Percentiles rank a stretch among this genome's conserved stretches.
Evolutionary conservation across 1,284 basidiomycete genomes (phyloP).

Genomic region (Phellinidium pouzarii): DNA sequence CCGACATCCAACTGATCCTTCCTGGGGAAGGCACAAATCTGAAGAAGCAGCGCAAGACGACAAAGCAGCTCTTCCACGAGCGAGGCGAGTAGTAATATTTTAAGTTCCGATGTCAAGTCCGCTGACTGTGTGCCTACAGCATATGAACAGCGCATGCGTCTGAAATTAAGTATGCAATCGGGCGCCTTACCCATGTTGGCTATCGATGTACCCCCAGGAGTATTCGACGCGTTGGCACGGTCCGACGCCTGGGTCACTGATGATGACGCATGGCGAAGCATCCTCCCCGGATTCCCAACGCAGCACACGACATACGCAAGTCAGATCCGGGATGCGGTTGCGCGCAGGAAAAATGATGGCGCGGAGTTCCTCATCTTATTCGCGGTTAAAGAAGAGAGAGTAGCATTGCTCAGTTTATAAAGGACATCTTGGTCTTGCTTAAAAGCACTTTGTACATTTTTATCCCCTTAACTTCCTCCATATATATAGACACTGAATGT

Average conservation of each 20-base stretch:
- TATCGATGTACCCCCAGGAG: conserved; percentile 52
- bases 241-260: conserved; percentile 60
- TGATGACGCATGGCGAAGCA: conserved; percentile 64
- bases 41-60: conserved; percentile 68
- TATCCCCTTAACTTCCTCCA: too few species aligned
- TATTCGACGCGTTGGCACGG: conserved; percentile 58
- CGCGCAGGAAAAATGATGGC: conserved; percentile 55
- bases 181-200: conserved; percentile 58
- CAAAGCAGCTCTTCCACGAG: conserved; percentile 63
- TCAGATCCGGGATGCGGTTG: conserved; percentile 58
- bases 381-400: conserved; percentile 62
- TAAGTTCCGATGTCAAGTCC: conserved; percentile 1
- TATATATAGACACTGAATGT: too few species aligned
- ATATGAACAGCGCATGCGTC: conserved; percentile 49
- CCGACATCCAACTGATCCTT: conserved; percentile 57
- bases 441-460: background rate
- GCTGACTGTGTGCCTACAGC: conserved; percentile 32
- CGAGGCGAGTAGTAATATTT: conserved; percentile 39
- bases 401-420: conserved; percentile 44
- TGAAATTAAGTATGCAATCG: conserved; percentile 50
- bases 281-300: conserved; percentile 47
- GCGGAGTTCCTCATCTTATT: conserved; percentile 58
- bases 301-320: conserved; percentile 52
- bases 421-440: background rate
- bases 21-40: conserved; percentile 44